Evolutionary conservation across 208 protist genomes (phyloP), one percentile per base, ranked within the genome.

Genomic region (Leishmania mexicana): DNA sequence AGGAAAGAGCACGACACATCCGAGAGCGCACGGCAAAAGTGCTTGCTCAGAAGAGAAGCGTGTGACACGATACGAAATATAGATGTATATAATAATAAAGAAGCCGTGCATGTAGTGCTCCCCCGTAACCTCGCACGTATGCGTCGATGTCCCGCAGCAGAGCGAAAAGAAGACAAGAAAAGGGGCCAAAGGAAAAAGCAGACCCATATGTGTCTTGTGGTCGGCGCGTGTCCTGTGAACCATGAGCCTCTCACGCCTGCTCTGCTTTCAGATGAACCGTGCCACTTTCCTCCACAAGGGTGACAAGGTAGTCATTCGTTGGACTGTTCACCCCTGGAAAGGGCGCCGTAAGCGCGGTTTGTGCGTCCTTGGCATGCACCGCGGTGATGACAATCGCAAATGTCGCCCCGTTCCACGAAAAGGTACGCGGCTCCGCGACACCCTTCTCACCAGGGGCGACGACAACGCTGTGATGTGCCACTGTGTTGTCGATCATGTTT

Each of bases 261-360:
- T 24, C 57, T 31, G 24, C 57, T 62, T 15, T 62, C 57, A 24
- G 24, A 31, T 62, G 57, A 62, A 38, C n/a, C n/a, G n/a, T 19
- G n/a, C 11, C n/a, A 80, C 77, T 71, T 64, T 77, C 76, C 15
- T 58, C 51, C 35, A 84, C 74, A 60, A 93, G 84, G 60, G 89
- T 79, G 11, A 93, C 35, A 2, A 28, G 28, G 75, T 91, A 93
- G 53, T 89, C 73, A 45, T 81, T 85, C 1, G 80, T 86, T 7
- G 89, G 89, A 47, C 81, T 76, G 31, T 67, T n/a, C 28, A 90
- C 87, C 19, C 78, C 78, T 1, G 79, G 78, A 38, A 93, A 91
- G 13, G 89, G 89, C 0, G 83, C 83, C 15, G 74, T 77, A 60
- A 91, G 83, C n/a, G 31, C 31, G 10, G 62, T 2, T 8, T 38